Evolutionary conservation across 1,284 basidiomycete species (phyloP), one percentile per base, ranked within the genome.

Genomic region (Apiotrichum domesticum): DNA sequence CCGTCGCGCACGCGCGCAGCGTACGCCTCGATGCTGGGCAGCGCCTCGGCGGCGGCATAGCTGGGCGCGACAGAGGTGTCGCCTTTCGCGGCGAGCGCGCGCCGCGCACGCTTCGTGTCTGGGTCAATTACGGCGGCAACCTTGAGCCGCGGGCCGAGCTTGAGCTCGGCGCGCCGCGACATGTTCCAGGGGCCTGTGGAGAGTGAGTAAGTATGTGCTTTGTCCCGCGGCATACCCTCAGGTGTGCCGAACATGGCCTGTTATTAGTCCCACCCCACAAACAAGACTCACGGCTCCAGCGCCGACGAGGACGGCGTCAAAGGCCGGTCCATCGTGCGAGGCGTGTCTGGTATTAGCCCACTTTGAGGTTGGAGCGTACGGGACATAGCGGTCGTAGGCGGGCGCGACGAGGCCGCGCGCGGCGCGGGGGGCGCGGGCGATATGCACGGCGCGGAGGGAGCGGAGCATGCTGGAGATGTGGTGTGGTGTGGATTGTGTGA

Each of bases 91-190:
- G 84, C 81, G 56, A 98, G 83, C 32, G 87, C 88, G 14, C 83
- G 79, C 15, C 84, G 81, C 21, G 91, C 90, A 4, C 90, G 87
- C 47, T 89, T 85, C 53, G 84, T 81, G 14, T 85, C 85, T 37
- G 94, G 91, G 75, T 98, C 94, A 69, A 98, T 87, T 56, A 98
- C 81, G 13, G 90, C 94, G 55, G 90, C 84, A 46, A 98, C 90
- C 74, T 91, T 93, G 72, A 98, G 86, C 65, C 94, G 88, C 15
- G 85, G 86, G 41, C 93, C 94, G 57, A 98, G 87, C 80, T 95
- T 94, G 8, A 54, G 35, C 58, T 74, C 69, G 8, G 66, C 57
- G 48, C 70, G 62, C 34, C 59, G 56, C 34, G 70, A 54, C 41
- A 74, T 68, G 60, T 72, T 70, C 72, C 72, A 74, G 40, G 72